Percentiles rank a stretch among this genome's conserved stretches.
Conservation (phyloP, 2,329 filamentous ascomycete species). For the Colletotrichum lindemuthianum region DNA sequence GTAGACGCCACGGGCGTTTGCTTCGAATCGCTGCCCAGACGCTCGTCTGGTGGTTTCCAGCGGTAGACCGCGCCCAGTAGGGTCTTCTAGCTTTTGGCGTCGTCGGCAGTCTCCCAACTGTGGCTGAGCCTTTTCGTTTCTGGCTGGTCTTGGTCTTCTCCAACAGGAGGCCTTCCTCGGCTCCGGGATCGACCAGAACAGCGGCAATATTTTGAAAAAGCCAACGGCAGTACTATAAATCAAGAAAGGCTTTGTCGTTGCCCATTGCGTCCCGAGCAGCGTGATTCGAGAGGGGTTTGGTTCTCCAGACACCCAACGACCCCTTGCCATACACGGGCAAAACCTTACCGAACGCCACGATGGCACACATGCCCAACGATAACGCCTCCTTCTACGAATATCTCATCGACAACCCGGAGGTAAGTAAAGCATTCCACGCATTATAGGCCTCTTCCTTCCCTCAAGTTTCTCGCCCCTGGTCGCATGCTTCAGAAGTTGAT, state of each 20-base stretch:
- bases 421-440: slow-evolving; percentile 18
- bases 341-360: slow-evolving; percentile 15
- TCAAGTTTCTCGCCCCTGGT: neutral
- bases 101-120: slow-evolving; percentile 12
- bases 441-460: neutral
- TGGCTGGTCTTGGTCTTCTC: slow-evolving; percentile 27
- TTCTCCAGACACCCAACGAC: slow-evolving; percentile 15
- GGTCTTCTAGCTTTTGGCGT: slow-evolving; percentile 16
- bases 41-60: slow-evolving; percentile 12
- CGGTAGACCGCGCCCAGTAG: slow-evolving; percentile 14
- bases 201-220: slow-evolving; percentile 14
- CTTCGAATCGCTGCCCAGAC: slow-evolving; percentile 7
- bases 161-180: slow-evolving; percentile 17
- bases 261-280: slow-evolving; percentile 4
- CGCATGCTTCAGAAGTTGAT: too few species aligned
- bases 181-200: slow-evolving; percentile 11
- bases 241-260: slow-evolving; percentile 15
- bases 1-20: slow-evolving; percentile 4
- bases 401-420: slow-evolving; percentile 28
- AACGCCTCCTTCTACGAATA: slow-evolving; percentile 28
- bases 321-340: slow-evolving; percentile 1
- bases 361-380: slow-evolving; percentile 25
- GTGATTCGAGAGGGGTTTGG: slow-evolving; percentile 18
- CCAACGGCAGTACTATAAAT: slow-evolving; percentile 27
- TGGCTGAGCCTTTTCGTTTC: slow-evolving; percentile 20